A percentile compares a stretch with the other conserved stretches of the same genome.
phyloP scores from a whole-genome alignment of 305 asterid genomes.

The Plantago lanceolata region DNA sequence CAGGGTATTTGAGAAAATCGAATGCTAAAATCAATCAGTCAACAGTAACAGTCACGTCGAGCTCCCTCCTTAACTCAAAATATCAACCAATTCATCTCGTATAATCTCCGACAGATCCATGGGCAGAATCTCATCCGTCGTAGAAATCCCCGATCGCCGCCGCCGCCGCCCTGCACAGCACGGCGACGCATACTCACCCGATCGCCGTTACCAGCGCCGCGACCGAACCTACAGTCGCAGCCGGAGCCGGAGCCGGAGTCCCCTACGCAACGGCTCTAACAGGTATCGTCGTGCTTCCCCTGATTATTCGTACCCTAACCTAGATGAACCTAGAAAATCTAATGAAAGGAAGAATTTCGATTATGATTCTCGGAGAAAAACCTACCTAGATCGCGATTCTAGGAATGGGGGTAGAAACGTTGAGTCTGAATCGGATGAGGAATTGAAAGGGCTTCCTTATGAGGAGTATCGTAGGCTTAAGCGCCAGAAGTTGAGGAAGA shows the following conservation, averaged over 20 bases:
- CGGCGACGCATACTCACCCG: slow-evolving; percentile 40
- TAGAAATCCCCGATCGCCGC: slow-evolving; percentile 51
- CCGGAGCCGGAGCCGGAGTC: slow-evolving; percentile 55
- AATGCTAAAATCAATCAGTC: no score
- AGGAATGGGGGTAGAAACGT: slow-evolving; percentile 33
- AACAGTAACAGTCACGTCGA: no score
- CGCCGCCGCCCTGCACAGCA: slow-evolving; percentile 36
- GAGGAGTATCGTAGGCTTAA: slow-evolving; percentile 78
- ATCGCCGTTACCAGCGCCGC: slow-evolving; percentile 31
- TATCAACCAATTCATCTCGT: no score
- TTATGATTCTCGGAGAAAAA: slow-evolving; percentile 30
- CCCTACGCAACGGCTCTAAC: slow-evolving; percentile 32
- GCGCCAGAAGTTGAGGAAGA: slow-evolving; percentile 74
- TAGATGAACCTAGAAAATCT: slow-evolving; percentile 30
- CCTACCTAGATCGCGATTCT: slow-evolving; percentile 62
- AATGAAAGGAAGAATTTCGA: slow-evolving; percentile 27
- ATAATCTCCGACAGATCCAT: background rate
- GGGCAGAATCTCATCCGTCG: slow-evolving; percentile 28
- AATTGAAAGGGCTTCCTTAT: slow-evolving; percentile 55
- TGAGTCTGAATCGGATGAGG: slow-evolving; percentile 82
- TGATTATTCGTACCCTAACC: slow-evolving; percentile 52
- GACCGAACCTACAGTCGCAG: slow-evolving; percentile 44
- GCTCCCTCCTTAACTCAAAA: no score
- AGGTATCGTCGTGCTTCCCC: slow-evolving; percentile 69
- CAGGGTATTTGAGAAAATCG: no score